phyloP scores from a whole-genome alignment of 441 rosid species.

The Erysimum cheiri region DNA sequence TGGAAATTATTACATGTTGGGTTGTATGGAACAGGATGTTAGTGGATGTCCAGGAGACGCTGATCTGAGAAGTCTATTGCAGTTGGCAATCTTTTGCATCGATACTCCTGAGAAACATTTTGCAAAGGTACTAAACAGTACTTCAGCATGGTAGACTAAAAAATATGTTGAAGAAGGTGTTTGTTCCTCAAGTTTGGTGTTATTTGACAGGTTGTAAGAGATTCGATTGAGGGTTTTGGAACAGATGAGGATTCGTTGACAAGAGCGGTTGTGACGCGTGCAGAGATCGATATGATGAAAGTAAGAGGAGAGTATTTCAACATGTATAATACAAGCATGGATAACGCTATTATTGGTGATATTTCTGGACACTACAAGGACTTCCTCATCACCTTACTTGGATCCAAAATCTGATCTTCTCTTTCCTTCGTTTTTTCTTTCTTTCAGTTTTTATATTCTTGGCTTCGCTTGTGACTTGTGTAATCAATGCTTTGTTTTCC shows the following conservation, averaged over 20 bases:
- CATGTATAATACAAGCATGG: slow-evolving; percentile 59
- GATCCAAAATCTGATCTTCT: slow-evolving; percentile 51
- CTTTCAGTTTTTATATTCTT: slow-evolving; percentile 4
- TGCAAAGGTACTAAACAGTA: slow-evolving; percentile 61
- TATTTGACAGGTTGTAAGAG: slow-evolving; percentile 55
- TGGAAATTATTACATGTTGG: slow-evolving; percentile 10
- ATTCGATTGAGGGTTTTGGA: slow-evolving; percentile 68
- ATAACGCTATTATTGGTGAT: slow-evolving; percentile 68
- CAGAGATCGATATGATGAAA: slow-evolving; percentile 77
- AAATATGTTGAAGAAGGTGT: background rate
- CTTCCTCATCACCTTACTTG: slow-evolving; percentile 78
- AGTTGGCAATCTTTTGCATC: slow-evolving; percentile 58
- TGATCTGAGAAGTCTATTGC: slow-evolving; percentile 59
- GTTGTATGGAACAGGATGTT: slow-evolving; percentile 60
- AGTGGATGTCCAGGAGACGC: slow-evolving; percentile 56
- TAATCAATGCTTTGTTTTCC: slow-evolving; percentile 7
- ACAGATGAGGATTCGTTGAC: slow-evolving; percentile 87
- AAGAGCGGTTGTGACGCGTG: slow-evolving; percentile 77
- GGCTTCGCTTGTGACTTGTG: slow-evolving; percentile 30
- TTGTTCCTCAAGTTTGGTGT: slow-evolving; percentile 7
- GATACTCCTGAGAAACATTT: slow-evolving; percentile 81
- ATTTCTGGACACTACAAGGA: slow-evolving; percentile 76
- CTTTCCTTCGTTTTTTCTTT: background rate
- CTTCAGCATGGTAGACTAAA: background rate
- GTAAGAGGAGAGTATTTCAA: slow-evolving; percentile 66